Base-by-base conservation (phyloP, 2,329 filamentous ascomycete species). In the Aspergillus candidus region DNA sequence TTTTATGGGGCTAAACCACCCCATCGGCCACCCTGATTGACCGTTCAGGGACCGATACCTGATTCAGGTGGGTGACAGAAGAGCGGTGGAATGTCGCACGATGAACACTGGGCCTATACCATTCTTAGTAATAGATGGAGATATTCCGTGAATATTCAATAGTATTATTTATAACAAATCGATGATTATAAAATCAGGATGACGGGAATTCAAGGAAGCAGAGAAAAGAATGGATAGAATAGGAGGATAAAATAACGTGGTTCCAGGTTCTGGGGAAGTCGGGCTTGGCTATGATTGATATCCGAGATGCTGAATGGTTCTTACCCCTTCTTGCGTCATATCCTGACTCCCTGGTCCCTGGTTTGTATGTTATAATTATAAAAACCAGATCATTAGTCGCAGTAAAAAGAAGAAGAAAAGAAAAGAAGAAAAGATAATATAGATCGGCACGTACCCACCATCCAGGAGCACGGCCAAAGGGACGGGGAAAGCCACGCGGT, bases 361-460 rank as follows among this genome's bases (percentile, higher is more conserved):
- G 6, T 18, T 18, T 5, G 6, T 18, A 5, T 5, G 10, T 27
- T 27, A 27, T 27, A 8, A 27, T 27, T 10, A 27, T 10, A 1
- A 27, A 6, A 10, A 27, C 2, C 22, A 27, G 1, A 3, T 5
- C 6, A 18, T 29, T 34, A 43, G 35, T 40, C 40, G 39, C 11
- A 32, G 38, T 41, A 38, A 38, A 41, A 40, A 33, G 39, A 33
- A 6, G n/a, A 11, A 15, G 7, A 47, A 30, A 15, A 35, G 13
- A 22, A 43, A 22, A 22, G 30, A 46, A 41, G 15, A 17, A 46
- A 38, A 49, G 47, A 38, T 48, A 47, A 53, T 60, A 60, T 52
- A 57, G 60, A 62, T 62, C 60, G 55, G 52, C 60, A 47, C 35
- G 57, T 58, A 58, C 57, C 60, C 60, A 63, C 58, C 40, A 38